A percentile compares a stretch with the other conserved stretches of the same genome.
phyloP scores from a whole-genome alignment of 164 flowering plant species.

The Chloranthus sessilifolius region DNA sequence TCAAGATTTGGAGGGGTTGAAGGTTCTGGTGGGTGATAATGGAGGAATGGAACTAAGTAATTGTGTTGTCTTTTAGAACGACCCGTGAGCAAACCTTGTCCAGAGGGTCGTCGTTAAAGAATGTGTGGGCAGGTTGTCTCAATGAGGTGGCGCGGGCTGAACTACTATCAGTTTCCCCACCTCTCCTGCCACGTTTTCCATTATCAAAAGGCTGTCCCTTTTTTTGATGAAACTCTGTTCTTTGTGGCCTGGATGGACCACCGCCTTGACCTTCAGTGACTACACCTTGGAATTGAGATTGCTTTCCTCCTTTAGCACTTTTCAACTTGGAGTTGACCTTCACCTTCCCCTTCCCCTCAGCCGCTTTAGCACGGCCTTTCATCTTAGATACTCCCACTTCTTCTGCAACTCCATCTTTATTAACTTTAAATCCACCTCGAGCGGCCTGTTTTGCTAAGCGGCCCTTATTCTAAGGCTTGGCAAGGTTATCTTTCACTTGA shows the following conservation, averaged over 20 bases:
- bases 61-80: no score
- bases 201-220: conserved; percentile 15
- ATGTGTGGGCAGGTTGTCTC: no score
- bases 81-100: no score
- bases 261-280: conserved; percentile 16
- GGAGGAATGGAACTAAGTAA: no score
- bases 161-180: conserved; percentile 14
- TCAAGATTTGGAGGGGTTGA: no score
- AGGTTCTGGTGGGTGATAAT: no score
- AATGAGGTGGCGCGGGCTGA: no score
- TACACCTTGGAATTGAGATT: conserved; percentile 15
- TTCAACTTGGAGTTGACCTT: conserved; percentile 11
- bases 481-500: conserved; percentile 37
- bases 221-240: conserved; percentile 14
- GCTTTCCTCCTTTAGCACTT: conserved; percentile 15
- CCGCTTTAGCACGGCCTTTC: conserved; percentile 16
- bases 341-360: conserved; percentile 23
- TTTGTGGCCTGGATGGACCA: neutral
- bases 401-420: conserved; percentile 12
- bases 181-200: conserved; percentile 26
- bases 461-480: conserved; percentile 31
- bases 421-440: conserved; percentile 33
- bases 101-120: no score
- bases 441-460: conserved; percentile 31
- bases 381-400: conserved; percentile 17